Conservation (phyloP, 208 protist species). For the Herpetomonas tarakana region DNA sequence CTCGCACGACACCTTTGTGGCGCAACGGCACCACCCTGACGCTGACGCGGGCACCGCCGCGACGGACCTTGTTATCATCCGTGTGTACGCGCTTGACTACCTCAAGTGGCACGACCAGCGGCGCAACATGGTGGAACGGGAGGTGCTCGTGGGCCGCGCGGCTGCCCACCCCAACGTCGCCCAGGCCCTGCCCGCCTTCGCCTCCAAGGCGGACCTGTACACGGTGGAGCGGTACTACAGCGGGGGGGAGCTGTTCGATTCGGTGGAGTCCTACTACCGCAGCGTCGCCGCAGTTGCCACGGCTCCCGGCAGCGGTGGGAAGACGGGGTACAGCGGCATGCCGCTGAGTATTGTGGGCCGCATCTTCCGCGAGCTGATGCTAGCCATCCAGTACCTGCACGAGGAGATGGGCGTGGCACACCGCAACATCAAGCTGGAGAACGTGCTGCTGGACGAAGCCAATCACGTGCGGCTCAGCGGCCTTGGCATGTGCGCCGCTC, state of each 20-base stretch:
- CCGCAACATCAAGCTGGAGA: conserved; percentile 80
- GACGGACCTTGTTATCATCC: conserved; percentile 35
- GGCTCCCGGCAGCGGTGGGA: neutral
- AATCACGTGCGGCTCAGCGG: conserved; percentile 49
- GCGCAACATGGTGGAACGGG: conserved; percentile 57
- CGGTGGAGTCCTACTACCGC: conserved; percentile 21
- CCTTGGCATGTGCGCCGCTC: conserved; percentile 54
- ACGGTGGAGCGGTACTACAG: conserved; percentile 50
- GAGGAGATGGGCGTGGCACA: conserved; percentile 47
- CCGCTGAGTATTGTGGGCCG: conserved; percentile 26
- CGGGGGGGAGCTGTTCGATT: conserved; percentile 57
- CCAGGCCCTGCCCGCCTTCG: conserved; percentile 28
- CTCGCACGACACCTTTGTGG: conserved; percentile 67
- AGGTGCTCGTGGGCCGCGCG: conserved; percentile 33
- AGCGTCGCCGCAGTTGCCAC: neutral
- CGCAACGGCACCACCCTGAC: conserved; percentile 3
- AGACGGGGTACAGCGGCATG: conserved; percentile 7
- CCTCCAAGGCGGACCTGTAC: conserved; percentile 54
- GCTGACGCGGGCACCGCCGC: neutral
- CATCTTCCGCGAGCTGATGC: conserved; percentile 47
- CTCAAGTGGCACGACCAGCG: conserved; percentile 38
- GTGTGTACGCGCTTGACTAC: conserved; percentile 60
- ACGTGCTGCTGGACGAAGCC: conserved; percentile 47
- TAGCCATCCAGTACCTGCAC: conserved; percentile 54
- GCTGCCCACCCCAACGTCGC: conserved; percentile 49